Evolutionary conservation across 2,329 filamentous ascomycete species (phyloP).

Genomic region (Fusarium sp.): DNA sequence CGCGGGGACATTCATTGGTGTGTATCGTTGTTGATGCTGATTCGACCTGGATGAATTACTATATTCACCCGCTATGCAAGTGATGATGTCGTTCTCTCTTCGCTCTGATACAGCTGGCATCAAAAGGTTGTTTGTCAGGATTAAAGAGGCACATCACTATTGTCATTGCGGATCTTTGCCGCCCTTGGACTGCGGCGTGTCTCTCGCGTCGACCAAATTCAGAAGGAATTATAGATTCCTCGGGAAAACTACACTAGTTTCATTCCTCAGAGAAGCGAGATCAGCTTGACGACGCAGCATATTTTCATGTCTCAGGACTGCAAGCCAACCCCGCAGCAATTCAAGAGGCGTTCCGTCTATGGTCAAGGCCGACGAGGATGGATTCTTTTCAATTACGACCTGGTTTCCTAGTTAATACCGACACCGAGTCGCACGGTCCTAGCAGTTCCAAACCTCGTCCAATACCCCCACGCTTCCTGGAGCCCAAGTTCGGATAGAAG

Average conservation of each 20-base stretch:
- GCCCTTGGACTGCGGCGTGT: constrained; percentile 14
- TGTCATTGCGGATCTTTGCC: constrained; percentile 23
- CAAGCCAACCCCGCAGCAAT: constrained; percentile 32
- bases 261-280: constrained; percentile 17
- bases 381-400: background rate
- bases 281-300: constrained; percentile 13
- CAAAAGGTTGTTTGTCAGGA: background rate
- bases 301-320: constrained; percentile 27
- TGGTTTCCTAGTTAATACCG: constrained; percentile 3
- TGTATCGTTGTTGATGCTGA: constrained; percentile 19
- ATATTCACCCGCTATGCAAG: constrained; percentile 6
- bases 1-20: constrained; percentile 16
- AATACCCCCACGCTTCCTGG: constrained; percentile 23
- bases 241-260: constrained; percentile 47
- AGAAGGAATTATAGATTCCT: constrained; percentile 50
- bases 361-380: background rate
- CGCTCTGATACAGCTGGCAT: constrained; percentile 17
- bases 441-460: background rate
- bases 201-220: constrained; percentile 23
- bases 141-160: constrained; percentile 1
- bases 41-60: constrained; percentile 2
- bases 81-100: constrained; percentile 17
- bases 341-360: constrained; percentile 15
- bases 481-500: constrained; percentile 7
- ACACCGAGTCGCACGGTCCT: constrained; percentile 6